Evolutionary conservation across 1,284 basidiomycete genomes (phyloP), one percentile per base, ranked within the genome.

Genomic region (Mycena sp.): DNA sequence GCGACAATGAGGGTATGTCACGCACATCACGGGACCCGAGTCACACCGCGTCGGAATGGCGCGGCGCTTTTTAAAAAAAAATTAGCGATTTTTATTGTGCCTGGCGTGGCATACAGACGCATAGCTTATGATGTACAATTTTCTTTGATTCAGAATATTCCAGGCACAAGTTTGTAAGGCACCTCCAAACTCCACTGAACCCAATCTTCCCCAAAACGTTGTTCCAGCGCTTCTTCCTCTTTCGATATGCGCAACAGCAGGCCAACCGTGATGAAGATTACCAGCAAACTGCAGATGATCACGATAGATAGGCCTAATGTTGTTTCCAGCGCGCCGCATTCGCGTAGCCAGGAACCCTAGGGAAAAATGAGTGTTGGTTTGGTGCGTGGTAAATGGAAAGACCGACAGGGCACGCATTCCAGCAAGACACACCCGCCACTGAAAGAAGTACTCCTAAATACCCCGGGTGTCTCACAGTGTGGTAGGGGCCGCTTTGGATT

Each of bases 321-420:
- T 10, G 79, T 82, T 16, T 76, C 70, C 8, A 84, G 74, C 9
- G 78, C 76, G 20, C 81, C 81, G 74, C 82, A 83, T 72, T 84
- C 83, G 41, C 78, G 75, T 37, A 79, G 76, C 83, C 83, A 85
- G n/a, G 84, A 85, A 20, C 84, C 84, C 81, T 83, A 71, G 20
- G 16, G 52, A n/a, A 39, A 34, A 30, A 41, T 62, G 44, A 62
- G 37, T 25, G 25, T 30, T 30, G 62, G 16, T n/a, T 25, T 59
- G 1, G 18, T 16, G 54, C 16, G 6, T 20, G 11, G 54, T 55
- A 22, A 44, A 38, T 48, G 20, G 39, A 34, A 62, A 54, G 13
- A 75, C 83, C 70, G 72, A 84, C 83, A 44, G 79, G 72, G 61
- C 79, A 77, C 20, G 76, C 74, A 74, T 84, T 80, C 77, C 80